Evolutionary conservation across 2,329 filamentous ascomycete genomes (phyloP).

Genomic region (Ceratocystis alfenasii): DNA sequence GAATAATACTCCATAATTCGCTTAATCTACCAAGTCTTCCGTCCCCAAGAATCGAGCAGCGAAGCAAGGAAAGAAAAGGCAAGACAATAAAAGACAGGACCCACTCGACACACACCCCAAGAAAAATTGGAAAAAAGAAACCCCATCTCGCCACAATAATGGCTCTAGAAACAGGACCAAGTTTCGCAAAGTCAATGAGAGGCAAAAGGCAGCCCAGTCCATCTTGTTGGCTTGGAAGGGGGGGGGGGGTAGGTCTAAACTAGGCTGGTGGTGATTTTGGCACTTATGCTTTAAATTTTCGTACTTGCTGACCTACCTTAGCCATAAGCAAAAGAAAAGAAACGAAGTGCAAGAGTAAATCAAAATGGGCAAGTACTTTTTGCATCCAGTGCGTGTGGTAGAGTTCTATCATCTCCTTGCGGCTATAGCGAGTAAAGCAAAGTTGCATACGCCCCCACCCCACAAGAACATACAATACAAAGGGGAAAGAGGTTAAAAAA

Average conservation of each 20-base stretch:
- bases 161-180: slow-evolving; percentile 3
- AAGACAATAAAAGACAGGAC: neutral
- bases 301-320: neutral
- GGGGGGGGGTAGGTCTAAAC: neutral
- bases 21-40: neutral
- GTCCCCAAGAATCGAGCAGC: neutral
- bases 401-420: neutral
- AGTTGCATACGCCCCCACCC: slow-evolving; percentile 4
- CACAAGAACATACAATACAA: slow-evolving; percentile 4
- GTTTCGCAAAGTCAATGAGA: neutral
- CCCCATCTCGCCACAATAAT: slow-evolving; percentile 1
- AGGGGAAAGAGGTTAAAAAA: neutral
- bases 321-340: neutral
- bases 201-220: neutral
- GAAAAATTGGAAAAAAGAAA: neutral
- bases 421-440: neutral
- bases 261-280: neutral
- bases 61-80: too few species aligned
- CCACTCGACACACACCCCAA: neutral
- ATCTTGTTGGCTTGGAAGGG: neutral
- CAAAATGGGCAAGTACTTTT: neutral
- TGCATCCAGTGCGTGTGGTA: neutral
- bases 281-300: neutral
- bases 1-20: slow-evolving; percentile 1
- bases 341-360: neutral